Conservation (phyloP, 192 early-diverging fungal species). For the Backusella westeae region DNA sequence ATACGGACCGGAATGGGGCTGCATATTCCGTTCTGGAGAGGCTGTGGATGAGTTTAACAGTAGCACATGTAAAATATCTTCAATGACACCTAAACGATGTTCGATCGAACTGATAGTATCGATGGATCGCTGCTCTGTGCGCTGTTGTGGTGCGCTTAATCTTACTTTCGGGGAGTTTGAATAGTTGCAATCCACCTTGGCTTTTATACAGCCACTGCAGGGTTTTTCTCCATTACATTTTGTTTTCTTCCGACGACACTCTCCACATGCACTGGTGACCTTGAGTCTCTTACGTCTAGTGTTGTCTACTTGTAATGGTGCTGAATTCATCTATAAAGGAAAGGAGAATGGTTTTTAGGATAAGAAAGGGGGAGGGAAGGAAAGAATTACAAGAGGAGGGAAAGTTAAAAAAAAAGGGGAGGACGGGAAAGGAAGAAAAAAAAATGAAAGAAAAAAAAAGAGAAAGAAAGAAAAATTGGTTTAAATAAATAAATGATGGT, state of each 20-base stretch:
- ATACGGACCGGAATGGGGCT: conserved; percentile 20
- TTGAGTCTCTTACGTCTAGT: conserved; percentile 26
- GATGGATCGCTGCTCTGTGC: conserved; percentile 7
- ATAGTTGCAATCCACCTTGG: conserved; percentile 19
- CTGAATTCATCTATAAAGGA: conserved; percentile 1
- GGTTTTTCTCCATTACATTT: conserved; percentile 30
- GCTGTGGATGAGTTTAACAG: conserved; percentile 9
- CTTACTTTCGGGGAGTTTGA: conserved; percentile 20
- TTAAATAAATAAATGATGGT: conserved; percentile 8
- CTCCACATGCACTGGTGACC: conserved; percentile 21
- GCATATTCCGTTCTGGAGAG: conserved; percentile 9
- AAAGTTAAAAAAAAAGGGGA: conserved; percentile 1
- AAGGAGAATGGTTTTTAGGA: neutral
- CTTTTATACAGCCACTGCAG: conserved; percentile 22
- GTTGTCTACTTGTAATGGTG: conserved; percentile 4
- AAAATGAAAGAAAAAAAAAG: neutral
- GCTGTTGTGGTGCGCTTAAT: neutral
- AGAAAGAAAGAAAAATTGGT: neutral
- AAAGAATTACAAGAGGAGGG: neutral
- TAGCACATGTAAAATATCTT: conserved; percentile 19
- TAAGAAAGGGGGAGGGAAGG: neutral
- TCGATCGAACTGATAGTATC: conserved; percentile 21
- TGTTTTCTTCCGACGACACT: conserved; percentile 27
- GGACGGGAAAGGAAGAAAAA: neutral
- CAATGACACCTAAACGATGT: conserved; percentile 14